Base-by-base conservation (phyloP, 2,329 filamentous ascomycete genomes). In the Trichoderma gracile region DNA sequence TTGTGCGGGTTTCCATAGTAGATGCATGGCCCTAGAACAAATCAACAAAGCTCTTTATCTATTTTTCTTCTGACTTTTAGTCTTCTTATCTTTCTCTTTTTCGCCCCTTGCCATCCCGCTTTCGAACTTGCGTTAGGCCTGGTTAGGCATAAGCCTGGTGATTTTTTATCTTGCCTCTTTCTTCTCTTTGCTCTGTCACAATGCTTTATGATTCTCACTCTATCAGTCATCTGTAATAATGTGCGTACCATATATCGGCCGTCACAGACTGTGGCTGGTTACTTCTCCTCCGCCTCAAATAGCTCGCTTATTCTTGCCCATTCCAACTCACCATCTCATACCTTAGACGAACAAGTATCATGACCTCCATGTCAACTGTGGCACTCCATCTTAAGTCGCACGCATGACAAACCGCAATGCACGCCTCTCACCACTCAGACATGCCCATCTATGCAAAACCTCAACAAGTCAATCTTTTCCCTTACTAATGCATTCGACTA, bases 31-130 rank as follows among this genome's bases (percentile, higher is more conserved):
- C 62, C 54, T 58, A 56, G 45, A 10, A 33, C 1, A 3, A 33
- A 33, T 10, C 30, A 10, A 33, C 8, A 33, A 33, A 33, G 30
- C 30, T 33, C 30, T 33, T 33, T 33, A 9, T 33, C 10, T 33
- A 38, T 38, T 38, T 14, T 38, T 12, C 12, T 2, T 12, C 10
- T 14, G 10, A 4, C 4, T 38, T 38, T 38, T 4, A 2, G 3
- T 38, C 4, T 38, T 3, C 5, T 14, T 14, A 1, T 38, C 10
- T 38, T 33, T 19, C 10, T 50, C 38, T 47, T 50, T 62, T 53
- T 56, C 56, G 50, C 49, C 43, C 56, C 57, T 62, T 62, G 50
- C 43, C 52, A 45, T 56, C 60, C 60, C 60, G 52, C 60, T 54
- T 43, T 46, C 21, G n/a, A 19, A 60, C 30, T 8, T 21, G 46